A percentile compares a stretch with the other conserved stretches of the same genome.
phyloP scores from a whole-genome alignment of 192 early-diverging fungal genomes.

The Geranomyces variabilis region DNA sequence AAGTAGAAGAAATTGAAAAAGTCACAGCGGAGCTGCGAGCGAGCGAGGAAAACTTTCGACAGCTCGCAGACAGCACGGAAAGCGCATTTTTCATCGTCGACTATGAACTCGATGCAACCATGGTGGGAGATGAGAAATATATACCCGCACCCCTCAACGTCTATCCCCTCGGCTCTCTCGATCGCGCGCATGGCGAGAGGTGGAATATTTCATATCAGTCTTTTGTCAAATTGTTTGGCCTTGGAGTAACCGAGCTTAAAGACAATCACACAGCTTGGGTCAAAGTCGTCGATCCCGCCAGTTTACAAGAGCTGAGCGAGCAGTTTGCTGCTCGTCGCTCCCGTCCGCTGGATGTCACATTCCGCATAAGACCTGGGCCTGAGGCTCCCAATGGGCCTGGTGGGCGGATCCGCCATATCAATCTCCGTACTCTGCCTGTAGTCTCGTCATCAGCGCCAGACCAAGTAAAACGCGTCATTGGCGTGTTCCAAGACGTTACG shows the following conservation, averaged over 20 bases:
- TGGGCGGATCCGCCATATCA: slow-evolving; percentile 7
- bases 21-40: slow-evolving; percentile 20
- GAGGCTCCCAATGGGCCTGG: not conserved
- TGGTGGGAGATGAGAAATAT: not conserved
- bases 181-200: not conserved
- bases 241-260: slow-evolving; percentile 8
- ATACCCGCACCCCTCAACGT: not conserved
- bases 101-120: not conserved
- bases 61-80: slow-evolving; percentile 25
- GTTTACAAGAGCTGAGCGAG: not conserved
- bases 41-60: slow-evolving; percentile 32
- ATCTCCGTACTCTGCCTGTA: slow-evolving; percentile 19
- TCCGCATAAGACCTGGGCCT: slow-evolving; percentile 24
- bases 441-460: not conserved
- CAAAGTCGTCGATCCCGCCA: not conserved
- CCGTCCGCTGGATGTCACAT: slow-evolving; percentile 20
- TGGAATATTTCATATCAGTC: not conserved
- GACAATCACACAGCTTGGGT: slow-evolving; percentile 26
- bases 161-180: not conserved
- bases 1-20: slow-evolving; percentile 22
- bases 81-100: slow-evolving; percentile 31
- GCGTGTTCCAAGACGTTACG: slow-evolving; percentile 35
- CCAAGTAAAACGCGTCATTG: slow-evolving; percentile 21
- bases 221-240: slow-evolving; percentile 20
- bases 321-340: slow-evolving; percentile 16